Evolutionary conservation across 345 rosid genomes (phyloP), one percentile per base, ranked within the genome.

Genomic region (Aquilaria yunnanensis): DNA sequence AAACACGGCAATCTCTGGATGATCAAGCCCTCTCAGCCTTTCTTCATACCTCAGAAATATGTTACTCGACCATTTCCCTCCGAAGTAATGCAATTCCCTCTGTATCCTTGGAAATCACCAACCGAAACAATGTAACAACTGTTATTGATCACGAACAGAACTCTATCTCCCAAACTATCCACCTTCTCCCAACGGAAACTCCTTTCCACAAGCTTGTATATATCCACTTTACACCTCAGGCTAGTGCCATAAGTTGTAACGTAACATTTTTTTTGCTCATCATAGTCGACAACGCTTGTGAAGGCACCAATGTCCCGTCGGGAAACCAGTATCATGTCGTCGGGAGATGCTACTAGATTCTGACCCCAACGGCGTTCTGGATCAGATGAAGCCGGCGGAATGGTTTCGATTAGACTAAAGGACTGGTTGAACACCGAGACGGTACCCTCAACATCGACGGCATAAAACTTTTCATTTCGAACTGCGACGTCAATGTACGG

Each of bases 1-100:
- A 51, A 54, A 64, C 52, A 45, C 67, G 1, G 8, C 59, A 10
- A 51, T 55, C 13, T 12, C n/a, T 4, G 31, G 33, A 7, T 9
- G 10, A 2, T 14, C 12, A 34, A 31, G 41, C 47, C 31, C 53
- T 43, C 49, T 13, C 10, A 62, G 56, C 29, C 32, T 9, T 5
- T 8, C 7, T 8, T 37, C 43, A 2, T 4, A 32, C 51, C 57
- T 33, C 43, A 63, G 12, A 2, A 62, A 16, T 2, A 9, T 41
- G 33, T 29, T 37, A 37, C 43, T 37, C 7, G 43, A 37, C 47
- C 54, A 33, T 14, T 14, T 47, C 46, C 54, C 13, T 47, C 31
- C 31, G 14, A 51, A 67, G 29, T 67, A 67, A 61, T 56, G 29
- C 56, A 55, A 29, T 68, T 61, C 14, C 61, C 51, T 54, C 47